These are phyloP conservation scores for Mallotus japonicus DNA, from an alignment of 441 rosid species.

Conservation along the genomic window DNA sequence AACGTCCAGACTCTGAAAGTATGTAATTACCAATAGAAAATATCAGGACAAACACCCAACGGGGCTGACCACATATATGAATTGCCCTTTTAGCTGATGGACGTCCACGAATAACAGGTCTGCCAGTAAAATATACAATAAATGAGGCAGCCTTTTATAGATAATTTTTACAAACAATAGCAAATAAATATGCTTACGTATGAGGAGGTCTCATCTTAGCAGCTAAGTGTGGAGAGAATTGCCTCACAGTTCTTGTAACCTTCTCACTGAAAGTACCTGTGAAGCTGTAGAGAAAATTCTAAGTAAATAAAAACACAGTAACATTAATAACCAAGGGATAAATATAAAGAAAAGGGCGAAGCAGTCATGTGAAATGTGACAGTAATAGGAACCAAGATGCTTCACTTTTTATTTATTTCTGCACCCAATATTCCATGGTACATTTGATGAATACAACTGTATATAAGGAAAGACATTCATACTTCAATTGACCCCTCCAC, in stretches of 20 bases:
- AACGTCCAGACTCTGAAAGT: not conserved
- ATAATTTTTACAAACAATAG: slow-evolving; percentile 17
- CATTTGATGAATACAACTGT: too few relatives aligned
- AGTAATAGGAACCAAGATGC: too few relatives aligned
- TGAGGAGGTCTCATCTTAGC: slow-evolving; percentile 97
- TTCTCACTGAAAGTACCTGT: slow-evolving; percentile 92
- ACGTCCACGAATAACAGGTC: slow-evolving; percentile 94
- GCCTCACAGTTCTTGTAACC: slow-evolving; percentile 78
- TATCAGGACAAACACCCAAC: slow-evolving; percentile 80
- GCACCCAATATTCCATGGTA: too few relatives aligned
- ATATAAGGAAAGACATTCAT: too few relatives aligned
- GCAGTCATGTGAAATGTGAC: too few relatives aligned
- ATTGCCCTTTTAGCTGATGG: slow-evolving; percentile 84
- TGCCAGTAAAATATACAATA: slow-evolving; percentile 34
- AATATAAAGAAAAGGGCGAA: not conserved
- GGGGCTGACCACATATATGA: slow-evolving; percentile 86
- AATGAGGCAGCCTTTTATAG: slow-evolving; percentile 13
- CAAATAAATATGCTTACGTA: slow-evolving; percentile 46
- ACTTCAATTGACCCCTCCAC: not conserved
- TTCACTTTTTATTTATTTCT: too few relatives aligned
- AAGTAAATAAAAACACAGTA: slow-evolving; percentile 8
- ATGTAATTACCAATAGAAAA: slow-evolving; percentile 59
- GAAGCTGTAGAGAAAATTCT: slow-evolving; percentile 60
- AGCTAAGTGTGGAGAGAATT: slow-evolving; percentile 89
- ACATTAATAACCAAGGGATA: not conserved